These are phyloP conservation scores for Mycena latifolia DNA, from an alignment of 768 basidiomycete species.

Conservation along the genomic window DNA sequence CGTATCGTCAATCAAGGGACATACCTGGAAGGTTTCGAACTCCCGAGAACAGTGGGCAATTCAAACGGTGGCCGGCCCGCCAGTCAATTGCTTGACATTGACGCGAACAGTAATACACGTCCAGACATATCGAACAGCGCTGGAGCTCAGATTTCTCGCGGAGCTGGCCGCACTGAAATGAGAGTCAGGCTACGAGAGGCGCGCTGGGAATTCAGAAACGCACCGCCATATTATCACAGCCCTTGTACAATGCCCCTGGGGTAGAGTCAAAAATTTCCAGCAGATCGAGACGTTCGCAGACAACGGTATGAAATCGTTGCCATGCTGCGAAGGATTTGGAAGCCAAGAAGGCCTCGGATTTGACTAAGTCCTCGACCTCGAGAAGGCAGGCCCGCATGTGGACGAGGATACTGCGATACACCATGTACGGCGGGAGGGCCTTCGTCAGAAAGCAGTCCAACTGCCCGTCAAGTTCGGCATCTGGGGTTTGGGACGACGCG, in stretches of 20 bases:
- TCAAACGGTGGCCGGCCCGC: neutral
- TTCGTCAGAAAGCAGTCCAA: neutral
- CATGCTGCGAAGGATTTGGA: neutral
- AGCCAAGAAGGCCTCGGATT: neutral
- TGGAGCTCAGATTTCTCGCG: neutral
- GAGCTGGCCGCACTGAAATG: neutral
- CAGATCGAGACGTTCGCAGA: neutral
- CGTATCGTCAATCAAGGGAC: too few species aligned
- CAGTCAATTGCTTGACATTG: neutral
- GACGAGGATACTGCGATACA: slow-evolving; percentile 9
- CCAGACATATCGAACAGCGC: slow-evolving; percentile 6
- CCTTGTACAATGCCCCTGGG: neutral
- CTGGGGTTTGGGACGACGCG: neutral
- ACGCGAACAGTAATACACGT: slow-evolving; percentile 9
- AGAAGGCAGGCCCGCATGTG: neutral
- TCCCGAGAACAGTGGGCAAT: neutral
- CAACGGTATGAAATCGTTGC: neutral
- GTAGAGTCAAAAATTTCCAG: neutral
- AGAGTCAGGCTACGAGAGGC: neutral
- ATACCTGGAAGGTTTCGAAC: neutral
- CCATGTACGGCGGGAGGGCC: neutral
- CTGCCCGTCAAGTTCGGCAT: neutral
- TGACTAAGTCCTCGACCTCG: neutral
- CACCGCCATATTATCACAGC: slow-evolving; percentile 2
- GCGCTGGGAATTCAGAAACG: neutral